Base-by-base conservation (phyloP, 345 rosid genomes). In the Erodium maritimum region DNA sequence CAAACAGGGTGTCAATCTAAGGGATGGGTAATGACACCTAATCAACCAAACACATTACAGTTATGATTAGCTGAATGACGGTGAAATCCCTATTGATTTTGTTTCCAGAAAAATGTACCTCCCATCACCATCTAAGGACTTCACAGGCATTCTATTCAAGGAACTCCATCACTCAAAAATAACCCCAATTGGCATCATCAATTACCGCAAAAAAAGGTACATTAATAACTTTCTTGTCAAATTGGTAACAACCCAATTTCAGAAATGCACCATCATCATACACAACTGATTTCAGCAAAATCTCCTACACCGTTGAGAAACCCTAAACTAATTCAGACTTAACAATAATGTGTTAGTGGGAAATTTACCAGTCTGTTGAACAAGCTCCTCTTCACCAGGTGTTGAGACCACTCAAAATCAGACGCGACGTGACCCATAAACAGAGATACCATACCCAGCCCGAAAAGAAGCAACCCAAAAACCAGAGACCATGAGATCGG, bases 401-500 rank as follows among this genome's bases (percentile, higher is more conserved):
- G 84, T 74, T 82, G 94, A 52, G 97, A 89, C 97, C 97, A 87
- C 58, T 93, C 97, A 55, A 90, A 91, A 80, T 90, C 91, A 29
- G 99, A 90, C 1, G 76, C 99, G 46, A 90, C 86, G 60, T 94
- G 97, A 51, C 97, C 97, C 2, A 96, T 85, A 71, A 90, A 85
- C 53, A 94, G 90, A 52, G 97, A 94, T 62, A 90, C 82, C 73
- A 94, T 70, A 2, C 99, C 99, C 67, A 94, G 69, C 57, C 71
- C 77, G 66, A 94, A 94, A 51, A 94, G 88, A 95, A 94, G 78
- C 68, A 81, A 52, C 25, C 99, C 97, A 63, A 95, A 94, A 3
- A 85, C 71, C 50, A 87, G 64, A 65, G 96, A 67, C 87, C 88
- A 72, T 62, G 82, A 71, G 65, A 79, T 77, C 53, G 62, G 62